These are phyloP conservation scores for Agaricus blazei DNA, from an alignment of 768 basidiomycete species.

Conservation along the genomic window DNA sequence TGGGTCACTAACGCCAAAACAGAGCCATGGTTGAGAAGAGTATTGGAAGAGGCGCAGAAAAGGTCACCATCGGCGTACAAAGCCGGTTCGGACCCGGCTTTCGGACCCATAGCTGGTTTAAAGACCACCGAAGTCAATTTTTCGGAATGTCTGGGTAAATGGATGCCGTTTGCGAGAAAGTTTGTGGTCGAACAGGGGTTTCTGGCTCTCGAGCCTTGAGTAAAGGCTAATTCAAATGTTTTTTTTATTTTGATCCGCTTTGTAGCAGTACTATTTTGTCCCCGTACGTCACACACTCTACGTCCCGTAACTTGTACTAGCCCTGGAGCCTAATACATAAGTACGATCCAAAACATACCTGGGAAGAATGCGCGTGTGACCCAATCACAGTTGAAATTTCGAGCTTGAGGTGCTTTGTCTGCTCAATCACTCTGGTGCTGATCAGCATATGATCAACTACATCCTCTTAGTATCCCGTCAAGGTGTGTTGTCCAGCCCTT, in stretches of 20 bases:
- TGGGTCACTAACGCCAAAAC: conserved; percentile 10
- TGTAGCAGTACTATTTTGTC: no score
- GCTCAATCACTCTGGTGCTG: no score
- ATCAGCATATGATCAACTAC: conserved; percentile 73
- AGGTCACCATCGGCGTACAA: conserved; percentile 4
- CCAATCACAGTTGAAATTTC: no score
- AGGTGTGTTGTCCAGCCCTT: conserved; percentile 37
- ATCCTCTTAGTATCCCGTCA: conserved; percentile 91
- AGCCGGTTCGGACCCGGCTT: conserved; percentile 3
- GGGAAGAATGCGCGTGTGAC: no score
- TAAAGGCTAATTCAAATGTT: neutral
- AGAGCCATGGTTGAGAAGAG: conserved; percentile 7
- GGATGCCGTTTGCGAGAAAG: conserved; percentile 10
- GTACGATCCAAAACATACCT: no score
- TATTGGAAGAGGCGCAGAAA: conserved; percentile 5
- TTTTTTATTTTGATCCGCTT: neutral
- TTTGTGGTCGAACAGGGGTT: conserved; percentile 6
- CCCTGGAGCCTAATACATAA: no score
- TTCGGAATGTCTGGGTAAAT: conserved; percentile 9
- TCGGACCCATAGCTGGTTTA: conserved; percentile 2
- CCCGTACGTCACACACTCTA: no score
- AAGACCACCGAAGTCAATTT: conserved; percentile 9
- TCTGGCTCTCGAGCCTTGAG: neutral
- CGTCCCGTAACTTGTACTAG: no score
- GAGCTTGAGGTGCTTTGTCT: no score